These are phyloP conservation scores for Naganishia sp. DNA, from an alignment of 1,284 basidiomycete species.

Conservation along the genomic window DNA sequence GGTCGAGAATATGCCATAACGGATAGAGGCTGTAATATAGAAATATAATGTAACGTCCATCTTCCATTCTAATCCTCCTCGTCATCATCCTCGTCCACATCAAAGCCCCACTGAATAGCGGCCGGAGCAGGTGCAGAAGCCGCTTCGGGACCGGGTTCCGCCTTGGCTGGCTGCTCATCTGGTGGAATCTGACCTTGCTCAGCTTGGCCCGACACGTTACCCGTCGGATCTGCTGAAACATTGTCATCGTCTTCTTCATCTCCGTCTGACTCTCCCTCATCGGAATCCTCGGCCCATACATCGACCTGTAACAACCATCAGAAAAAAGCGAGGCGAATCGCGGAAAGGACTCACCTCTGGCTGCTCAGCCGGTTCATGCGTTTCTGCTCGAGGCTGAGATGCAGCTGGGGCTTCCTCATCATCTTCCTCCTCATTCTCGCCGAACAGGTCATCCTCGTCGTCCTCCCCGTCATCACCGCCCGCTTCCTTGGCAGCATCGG, in stretches of 20 bases:
- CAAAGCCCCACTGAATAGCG: conserved; percentile 11
- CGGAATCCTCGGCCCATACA: conserved; percentile 36
- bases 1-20: conserved; percentile 17
- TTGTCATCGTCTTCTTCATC: conserved; percentile 58
- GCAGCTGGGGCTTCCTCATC: conserved; percentile 54
- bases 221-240: conserved; percentile 61
- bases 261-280: conserved; percentile 59
- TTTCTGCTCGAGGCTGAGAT: conserved; percentile 39
- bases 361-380: conserved; percentile 32
- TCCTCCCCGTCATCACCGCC: conserved; percentile 31
- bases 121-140: conserved; percentile 3
- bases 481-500: conserved; percentile 28
- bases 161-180: conserved; percentile 58
- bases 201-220: conserved; percentile 58
- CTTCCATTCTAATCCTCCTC: conserved; percentile 11
- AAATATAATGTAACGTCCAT: background rate
- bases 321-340: conserved; percentile 35
- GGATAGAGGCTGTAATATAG: background rate
- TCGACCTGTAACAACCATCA: conserved; percentile 39
- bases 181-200: conserved; percentile 66
- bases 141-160: background rate
- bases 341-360: conserved; percentile 43
- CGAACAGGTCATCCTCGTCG: conserved; percentile 23
- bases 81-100: conserved; percentile 26
- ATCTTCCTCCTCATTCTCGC: conserved; percentile 43